A percentile compares a stretch with the other conserved stretches of the same genome.
Evolutionary conservation across 169 alveolate species (phyloP).

Genomic region (Eimeria brunetti): DNA sequence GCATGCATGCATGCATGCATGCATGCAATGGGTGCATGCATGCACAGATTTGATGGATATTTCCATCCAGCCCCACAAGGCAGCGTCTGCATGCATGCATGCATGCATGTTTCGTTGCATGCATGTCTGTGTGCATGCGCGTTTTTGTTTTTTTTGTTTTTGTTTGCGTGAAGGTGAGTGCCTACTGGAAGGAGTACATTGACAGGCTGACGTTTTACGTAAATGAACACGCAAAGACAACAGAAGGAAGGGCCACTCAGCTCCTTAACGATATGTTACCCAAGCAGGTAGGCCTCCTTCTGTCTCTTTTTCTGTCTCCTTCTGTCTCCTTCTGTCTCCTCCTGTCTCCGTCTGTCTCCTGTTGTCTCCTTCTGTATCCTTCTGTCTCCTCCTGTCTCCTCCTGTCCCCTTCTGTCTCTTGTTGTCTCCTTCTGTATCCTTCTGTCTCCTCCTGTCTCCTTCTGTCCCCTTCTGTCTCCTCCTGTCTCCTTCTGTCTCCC

Average conservation of each 20-base stretch:
- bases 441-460: too few species aligned
- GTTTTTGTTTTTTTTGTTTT: too few species aligned
- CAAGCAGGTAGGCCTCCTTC: constrained; percentile 82
- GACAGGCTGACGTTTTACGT: constrained; percentile 92
- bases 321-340: neutral
- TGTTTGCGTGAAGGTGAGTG: constrained; percentile 52
- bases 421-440: too few species aligned
- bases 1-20: neutral
- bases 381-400: neutral
- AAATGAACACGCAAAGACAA: constrained; percentile 90
- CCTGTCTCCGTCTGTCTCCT: too few species aligned
- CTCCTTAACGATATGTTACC: constrained; percentile 94
- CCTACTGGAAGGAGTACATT: constrained; percentile 88
- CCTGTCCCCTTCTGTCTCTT: neutral
- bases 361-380: neutral
- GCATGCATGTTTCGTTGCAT: too few species aligned
- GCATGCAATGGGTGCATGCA: too few species aligned
- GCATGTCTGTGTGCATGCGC: too few species aligned
- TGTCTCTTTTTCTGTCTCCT: neutral
- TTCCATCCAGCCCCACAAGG: too few species aligned
- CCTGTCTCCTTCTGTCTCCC: too few species aligned
- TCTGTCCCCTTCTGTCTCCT: too few species aligned
- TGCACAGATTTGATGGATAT: too few species aligned
- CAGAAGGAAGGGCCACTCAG: constrained; percentile 92
- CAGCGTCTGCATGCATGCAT: too few species aligned